Evolutionary conservation across 2,329 filamentous ascomycete species (phyloP), one percentile per base, ranked within the genome.

Genomic region (Elsinoe arachidis): DNA sequence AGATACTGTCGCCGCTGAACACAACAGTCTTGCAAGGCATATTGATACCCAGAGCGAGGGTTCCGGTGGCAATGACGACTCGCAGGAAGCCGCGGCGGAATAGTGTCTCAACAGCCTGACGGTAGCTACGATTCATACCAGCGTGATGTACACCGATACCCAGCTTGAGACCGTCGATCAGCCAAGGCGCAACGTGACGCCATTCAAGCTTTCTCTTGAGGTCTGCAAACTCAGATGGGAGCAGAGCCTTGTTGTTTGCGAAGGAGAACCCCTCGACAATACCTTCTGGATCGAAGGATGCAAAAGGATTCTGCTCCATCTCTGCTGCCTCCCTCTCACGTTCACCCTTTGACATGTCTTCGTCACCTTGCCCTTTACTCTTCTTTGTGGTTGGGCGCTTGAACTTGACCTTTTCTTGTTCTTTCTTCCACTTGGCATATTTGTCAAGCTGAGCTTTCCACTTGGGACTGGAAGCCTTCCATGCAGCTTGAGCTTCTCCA

Each of bases 11-110:
- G 0, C 86, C 86, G 14, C 78, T 79, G 68, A 92, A 92, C 1
- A 90, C 81, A 0, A 90, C 86, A 1, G 87, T 92, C 68, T 88
- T 88, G 68, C 87, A 91, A 9, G 88, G 88, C 85, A 89, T 88
- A 62, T 89, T 92, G 73, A 92, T 86, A 73, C 88, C 88, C 4
- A 91, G 74, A 1, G 85, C 85, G 19, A 90, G 76, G 0, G 87
- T 90, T 1, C 86, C 87, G 1, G 87, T 91, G 0, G 87, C 87
- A 23, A 91, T 78, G 26, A 91, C 82, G 1, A 86, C 83, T 6
- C 80, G 78, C 39, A 91, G 70, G 65, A 81, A 90, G 0, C 86
- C 85, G 67, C 81, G 85, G 7, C 88, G 80, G 71, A 90, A 90
- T 6, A 90, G 72, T 59, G 88, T 86, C 66, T 90, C 87, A 1